Conservation (phyloP, 345 rosid genomes). For the Brassica rapa region DNA sequence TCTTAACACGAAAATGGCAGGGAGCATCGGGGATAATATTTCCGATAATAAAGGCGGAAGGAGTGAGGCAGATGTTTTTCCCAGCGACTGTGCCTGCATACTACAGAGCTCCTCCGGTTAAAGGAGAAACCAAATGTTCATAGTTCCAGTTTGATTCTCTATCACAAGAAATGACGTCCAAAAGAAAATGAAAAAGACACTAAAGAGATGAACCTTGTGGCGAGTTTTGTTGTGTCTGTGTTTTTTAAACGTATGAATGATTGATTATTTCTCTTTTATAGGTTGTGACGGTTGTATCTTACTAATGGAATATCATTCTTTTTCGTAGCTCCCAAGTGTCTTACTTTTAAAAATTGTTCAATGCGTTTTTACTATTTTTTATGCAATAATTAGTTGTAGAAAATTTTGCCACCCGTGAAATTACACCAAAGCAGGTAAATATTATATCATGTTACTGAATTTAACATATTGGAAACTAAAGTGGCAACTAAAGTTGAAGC, state of each 20-base stretch:
- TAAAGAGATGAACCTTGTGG: background rate
- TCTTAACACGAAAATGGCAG: slow-evolving; percentile 26
- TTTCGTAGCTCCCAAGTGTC: slow-evolving; percentile 1
- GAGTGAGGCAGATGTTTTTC: slow-evolving; percentile 55
- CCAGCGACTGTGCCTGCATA: slow-evolving; percentile 54
- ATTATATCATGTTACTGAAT: background rate
- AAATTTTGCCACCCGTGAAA: background rate
- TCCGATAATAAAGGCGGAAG: slow-evolving; percentile 56
- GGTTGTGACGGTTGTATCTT: slow-evolving; percentile 13
- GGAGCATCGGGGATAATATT: slow-evolving; percentile 56
- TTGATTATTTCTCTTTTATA: background rate
- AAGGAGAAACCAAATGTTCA: slow-evolving; percentile 33
- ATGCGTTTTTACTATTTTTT: background rate
- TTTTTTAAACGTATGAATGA: slow-evolving; percentile 5
- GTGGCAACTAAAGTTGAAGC: background rate
- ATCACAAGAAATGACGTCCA: slow-evolving; percentile 10
- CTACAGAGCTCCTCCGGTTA: slow-evolving; percentile 46
- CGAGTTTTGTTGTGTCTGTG: slow-evolving; percentile 19
- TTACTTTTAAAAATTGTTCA: background rate
- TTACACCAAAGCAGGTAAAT: background rate
- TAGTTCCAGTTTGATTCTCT: slow-evolving; percentile 19
- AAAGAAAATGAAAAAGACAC: background rate
- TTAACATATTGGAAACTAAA: background rate
- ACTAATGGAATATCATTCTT: slow-evolving; percentile 8
- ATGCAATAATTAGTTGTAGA: background rate